A percentile compares a stretch with the other conserved stretches of the same genome.
Evolutionary conservation across 2,329 filamentous ascomycete species (phyloP).

Genomic region (Fusarium vanettenii): DNA sequence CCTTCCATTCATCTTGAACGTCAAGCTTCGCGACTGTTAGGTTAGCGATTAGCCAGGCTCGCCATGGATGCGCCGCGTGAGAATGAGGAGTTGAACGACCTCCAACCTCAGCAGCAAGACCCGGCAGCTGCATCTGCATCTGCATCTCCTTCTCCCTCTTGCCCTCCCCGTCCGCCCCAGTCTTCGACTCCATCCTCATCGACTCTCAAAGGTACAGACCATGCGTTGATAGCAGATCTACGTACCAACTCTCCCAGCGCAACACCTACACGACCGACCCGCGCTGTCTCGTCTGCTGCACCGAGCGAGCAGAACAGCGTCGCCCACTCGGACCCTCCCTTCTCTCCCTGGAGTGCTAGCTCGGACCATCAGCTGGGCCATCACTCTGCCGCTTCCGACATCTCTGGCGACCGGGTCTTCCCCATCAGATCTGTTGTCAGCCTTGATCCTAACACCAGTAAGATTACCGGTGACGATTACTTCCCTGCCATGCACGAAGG

Average conservation of each 20-base stretch:
- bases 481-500: conserved; percentile 49
- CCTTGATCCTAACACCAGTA: conserved; percentile 66
- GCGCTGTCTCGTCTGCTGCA: conserved; percentile 26
- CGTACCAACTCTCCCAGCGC: conserved; percentile 8
- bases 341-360: conserved; percentile 56
- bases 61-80: conserved; percentile 39
- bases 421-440: conserved; percentile 85
- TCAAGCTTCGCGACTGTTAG: conserved; percentile 26
- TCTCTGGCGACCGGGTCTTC: conserved; percentile 73
- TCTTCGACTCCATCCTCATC: conserved; percentile 25
- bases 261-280: conserved; percentile 18
- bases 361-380: conserved; percentile 55
- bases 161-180: conserved; percentile 10
- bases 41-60: conserved; percentile 27
- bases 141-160: neutral
- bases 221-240: conserved; percentile 4
- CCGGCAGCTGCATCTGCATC: neutral
- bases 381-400: conserved; percentile 49
- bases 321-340: conserved; percentile 36
- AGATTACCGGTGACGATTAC: conserved; percentile 56
- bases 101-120: conserved; percentile 12
- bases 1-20: conserved; percentile 8
- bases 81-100: conserved; percentile 15
- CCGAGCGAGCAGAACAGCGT: conserved; percentile 35
- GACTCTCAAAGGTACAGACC: conserved; percentile 9